A percentile compares a stretch with the other conserved stretches of the same genome.
These are phyloP conservation scores for Colletotrichum gigasporum DNA, from an alignment of 2,329 filamentous ascomycete species.

Conservation along the genomic window DNA sequence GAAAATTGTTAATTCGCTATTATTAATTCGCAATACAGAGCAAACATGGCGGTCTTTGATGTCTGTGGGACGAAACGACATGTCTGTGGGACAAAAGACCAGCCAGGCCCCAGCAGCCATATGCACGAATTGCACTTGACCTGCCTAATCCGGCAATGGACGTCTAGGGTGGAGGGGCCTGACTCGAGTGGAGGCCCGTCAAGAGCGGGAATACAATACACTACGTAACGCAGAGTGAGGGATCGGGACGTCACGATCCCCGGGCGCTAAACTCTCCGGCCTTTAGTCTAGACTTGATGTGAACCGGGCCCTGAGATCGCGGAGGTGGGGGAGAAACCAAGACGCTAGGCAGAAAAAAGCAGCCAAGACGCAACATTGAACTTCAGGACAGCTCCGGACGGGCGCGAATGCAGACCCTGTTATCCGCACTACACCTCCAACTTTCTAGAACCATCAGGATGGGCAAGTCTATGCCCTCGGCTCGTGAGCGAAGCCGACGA, in stretches of 20 bases:
- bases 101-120: background rate
- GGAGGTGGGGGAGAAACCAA: background rate
- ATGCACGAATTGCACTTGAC: background rate
- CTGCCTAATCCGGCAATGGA: constrained; percentile 8
- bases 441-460: too few relatives aligned
- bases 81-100: background rate
- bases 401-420: too few relatives aligned
- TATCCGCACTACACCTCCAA: too few relatives aligned
- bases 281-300: background rate
- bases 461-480: too few relatives aligned
- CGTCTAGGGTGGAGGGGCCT: background rate
- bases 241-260: background rate
- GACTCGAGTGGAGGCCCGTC: background rate
- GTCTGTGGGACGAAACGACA: too few relatives aligned
- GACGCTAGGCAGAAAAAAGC: background rate
- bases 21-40: too few relatives aligned
- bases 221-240: constrained; percentile 1
- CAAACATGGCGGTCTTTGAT: too few relatives aligned
- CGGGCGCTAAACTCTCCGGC: background rate
- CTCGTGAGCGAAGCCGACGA: too few relatives aligned
- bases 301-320: background rate
- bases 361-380: constrained; percentile 10
- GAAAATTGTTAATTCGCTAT: too few relatives aligned
- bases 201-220: too few relatives aligned
- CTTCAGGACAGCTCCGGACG: background rate